Base-by-base conservation (phyloP, 495 filamentous ascomycete species). In the Neurospora tetrasperma region DNA sequence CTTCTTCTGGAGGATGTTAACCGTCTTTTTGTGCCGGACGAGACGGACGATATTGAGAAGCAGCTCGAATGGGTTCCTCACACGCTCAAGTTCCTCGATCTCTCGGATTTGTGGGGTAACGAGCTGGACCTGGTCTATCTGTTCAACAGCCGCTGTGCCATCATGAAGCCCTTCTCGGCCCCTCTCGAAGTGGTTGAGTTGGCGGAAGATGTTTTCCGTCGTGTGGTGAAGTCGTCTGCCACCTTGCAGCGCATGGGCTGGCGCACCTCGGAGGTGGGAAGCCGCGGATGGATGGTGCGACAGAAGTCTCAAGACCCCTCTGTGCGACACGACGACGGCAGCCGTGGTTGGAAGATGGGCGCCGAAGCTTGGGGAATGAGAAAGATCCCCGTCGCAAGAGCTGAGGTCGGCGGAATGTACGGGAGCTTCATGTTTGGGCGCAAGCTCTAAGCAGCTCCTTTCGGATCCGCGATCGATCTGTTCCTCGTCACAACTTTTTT, bases 351-450 rank as follows among this genome's bases (percentile, higher is more conserved):
- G 93, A 97, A 97, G 84, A 92, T 94, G 92, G 93, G 93, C 14
- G 93, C 92, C n/a, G 87, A 88, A 73, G 91, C 88, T 83, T 96
- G 93, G 93, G 93, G 93, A 18, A 94, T 93, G 89, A 87, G 91
- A 59, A 97, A 97, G 85, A 86, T 94, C 40, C 93, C 93, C 12
- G 90, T 96, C 70, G 92, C 91, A 14, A 81, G 85, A 44, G 89
- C 90, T 8, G 92, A 94, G 75, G 92, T 96, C 3, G 92, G 91
- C 14, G 93, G 93, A 31, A 89, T 97, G 82, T 96, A 96, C 79
- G 93, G 92, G 62, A 90, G 89, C 74, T 96, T 92, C 80, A 94
- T 94, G 89, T 96, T 94, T 76, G 84, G 82, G 75, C 77, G 85
- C 44, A 82, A 84, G 77, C 74, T 86, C 39, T 86, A 75, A 82